phyloP scores from a whole-genome alignment of 352 stramenopile species.

The Pythium angustatum region DNA sequence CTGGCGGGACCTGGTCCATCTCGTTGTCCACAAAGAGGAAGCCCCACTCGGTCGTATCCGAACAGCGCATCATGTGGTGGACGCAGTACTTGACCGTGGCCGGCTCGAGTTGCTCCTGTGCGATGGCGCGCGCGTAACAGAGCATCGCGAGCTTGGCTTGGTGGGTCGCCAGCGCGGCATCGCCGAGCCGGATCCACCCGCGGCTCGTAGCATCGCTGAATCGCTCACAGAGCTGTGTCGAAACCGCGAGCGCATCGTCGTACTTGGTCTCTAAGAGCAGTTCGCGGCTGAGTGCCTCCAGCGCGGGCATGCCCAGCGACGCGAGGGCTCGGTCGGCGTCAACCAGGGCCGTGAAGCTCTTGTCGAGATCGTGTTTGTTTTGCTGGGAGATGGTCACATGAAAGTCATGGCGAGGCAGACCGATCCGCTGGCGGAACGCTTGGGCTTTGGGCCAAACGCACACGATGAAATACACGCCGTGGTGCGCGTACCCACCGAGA shows the following conservation, averaged over 20 bases:
- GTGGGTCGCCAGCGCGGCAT: slow-evolving; percentile 18
- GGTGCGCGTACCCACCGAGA: slow-evolving; percentile 28
- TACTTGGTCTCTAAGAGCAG: slow-evolving; percentile 25
- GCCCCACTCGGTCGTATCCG: slow-evolving; percentile 30
- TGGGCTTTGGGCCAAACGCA: slow-evolving; percentile 63
- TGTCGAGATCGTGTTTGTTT: slow-evolving; percentile 56
- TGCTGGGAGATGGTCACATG: slow-evolving; percentile 48
- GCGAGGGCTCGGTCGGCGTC: slow-evolving; percentile 8
- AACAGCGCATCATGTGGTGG: slow-evolving; percentile 22
- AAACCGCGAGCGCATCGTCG: slow-evolving; percentile 18
- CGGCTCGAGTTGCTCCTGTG: slow-evolving; percentile 6
- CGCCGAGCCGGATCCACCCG: slow-evolving; percentile 30
- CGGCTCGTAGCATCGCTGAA: slow-evolving; percentile 22
- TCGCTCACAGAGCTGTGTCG: slow-evolving; percentile 18
- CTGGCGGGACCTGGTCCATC: slow-evolving; percentile 16
- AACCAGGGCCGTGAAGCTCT: slow-evolving; percentile 34
- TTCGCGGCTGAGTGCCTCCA: slow-evolving; percentile 32
- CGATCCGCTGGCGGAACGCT: slow-evolving; percentile 40
- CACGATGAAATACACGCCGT: slow-evolving; percentile 52
- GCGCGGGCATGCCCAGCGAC: slow-evolving; percentile 28
- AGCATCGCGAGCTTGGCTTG: slow-evolving; percentile 34
- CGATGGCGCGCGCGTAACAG: slow-evolving; percentile 19
- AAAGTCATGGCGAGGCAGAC: slow-evolving; percentile 49
- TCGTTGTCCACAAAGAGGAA: slow-evolving; percentile 26
- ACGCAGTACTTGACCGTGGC: slow-evolving; percentile 18